These are phyloP conservation scores for Metahyphopichia silvanorum DNA, from an alignment of 805 yeast genomes.

Conservation along the genomic window DNA sequence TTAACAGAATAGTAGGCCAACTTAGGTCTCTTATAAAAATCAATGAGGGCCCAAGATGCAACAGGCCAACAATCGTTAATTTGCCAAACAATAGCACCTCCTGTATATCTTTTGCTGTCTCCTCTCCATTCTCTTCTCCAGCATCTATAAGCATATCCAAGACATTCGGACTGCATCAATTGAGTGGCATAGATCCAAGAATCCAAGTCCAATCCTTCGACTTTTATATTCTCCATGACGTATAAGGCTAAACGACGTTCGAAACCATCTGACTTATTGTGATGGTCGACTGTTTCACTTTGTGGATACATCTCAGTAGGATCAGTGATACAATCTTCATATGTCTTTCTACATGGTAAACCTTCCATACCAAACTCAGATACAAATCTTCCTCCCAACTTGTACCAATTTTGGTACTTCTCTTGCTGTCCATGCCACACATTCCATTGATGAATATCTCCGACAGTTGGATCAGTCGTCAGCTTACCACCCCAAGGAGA, in stretches of 20 bases:
- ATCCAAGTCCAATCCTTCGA: slow-evolving; percentile 30
- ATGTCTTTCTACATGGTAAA: slow-evolving; percentile 37
- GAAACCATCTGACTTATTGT: slow-evolving; percentile 48
- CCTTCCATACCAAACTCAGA: slow-evolving; percentile 56
- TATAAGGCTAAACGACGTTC: slow-evolving; percentile 45
- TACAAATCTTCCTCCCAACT: slow-evolving; percentile 46
- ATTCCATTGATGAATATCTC: slow-evolving; percentile 56
- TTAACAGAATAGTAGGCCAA: slow-evolving; percentile 46
- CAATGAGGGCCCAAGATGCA: slow-evolving; percentile 49
- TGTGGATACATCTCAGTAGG: slow-evolving; percentile 41
- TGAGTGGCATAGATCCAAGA: slow-evolving; percentile 52
- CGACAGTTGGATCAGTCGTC: slow-evolving; percentile 32
- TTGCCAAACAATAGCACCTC: slow-evolving; percentile 55
- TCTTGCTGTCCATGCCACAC: slow-evolving; percentile 55
- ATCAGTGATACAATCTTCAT: slow-evolving; percentile 34
- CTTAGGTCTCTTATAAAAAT: slow-evolving; percentile 41
- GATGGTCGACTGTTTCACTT: slow-evolving; percentile 40
- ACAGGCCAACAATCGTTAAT: slow-evolving; percentile 54
- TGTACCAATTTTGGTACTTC: slow-evolving; percentile 47
- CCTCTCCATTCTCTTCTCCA: slow-evolving; percentile 48
- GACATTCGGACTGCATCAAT: slow-evolving; percentile 49
- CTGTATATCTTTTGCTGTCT: slow-evolving; percentile 28
- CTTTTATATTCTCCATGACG: slow-evolving; percentile 42
- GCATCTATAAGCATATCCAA: slow-evolving; percentile 42
- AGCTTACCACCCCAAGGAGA: slow-evolving; percentile 46